Conservation (phyloP, 768 basidiomycete species). For the Termitomyces sp. region DNA sequence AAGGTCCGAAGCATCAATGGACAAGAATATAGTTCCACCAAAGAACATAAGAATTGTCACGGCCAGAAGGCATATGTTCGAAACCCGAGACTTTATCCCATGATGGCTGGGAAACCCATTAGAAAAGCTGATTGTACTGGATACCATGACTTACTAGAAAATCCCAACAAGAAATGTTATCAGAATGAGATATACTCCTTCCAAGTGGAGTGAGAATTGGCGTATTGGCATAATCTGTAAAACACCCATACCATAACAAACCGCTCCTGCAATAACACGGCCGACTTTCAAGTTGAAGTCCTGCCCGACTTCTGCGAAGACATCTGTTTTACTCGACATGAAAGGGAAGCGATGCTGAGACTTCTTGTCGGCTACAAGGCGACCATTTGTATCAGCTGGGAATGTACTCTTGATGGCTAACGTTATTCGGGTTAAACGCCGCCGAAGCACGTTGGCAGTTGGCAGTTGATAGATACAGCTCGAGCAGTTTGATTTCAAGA, state of each 20-base stretch:
- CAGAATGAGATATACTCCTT: slow-evolving; percentile 17
- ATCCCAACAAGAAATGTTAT: slow-evolving; percentile 12
- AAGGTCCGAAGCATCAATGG: slow-evolving; percentile 23
- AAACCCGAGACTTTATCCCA: slow-evolving; percentile 11
- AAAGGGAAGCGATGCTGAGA: not conserved
- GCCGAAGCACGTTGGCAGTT: no score
- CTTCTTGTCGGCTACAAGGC: no score
- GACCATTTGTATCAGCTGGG: not conserved
- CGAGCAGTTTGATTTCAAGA: not conserved
- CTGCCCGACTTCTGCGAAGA: slow-evolving; percentile 12
- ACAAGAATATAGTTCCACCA: slow-evolving; percentile 21
- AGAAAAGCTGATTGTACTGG: not conserved
- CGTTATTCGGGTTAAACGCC: no score
- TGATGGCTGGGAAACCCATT: slow-evolving; percentile 12
- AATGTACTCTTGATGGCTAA: not conserved
- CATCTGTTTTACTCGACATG: slow-evolving; percentile 14
- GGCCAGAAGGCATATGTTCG: slow-evolving; percentile 16
- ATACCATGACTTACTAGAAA: slow-evolving; percentile 6
- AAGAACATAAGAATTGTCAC: slow-evolving; percentile 24
- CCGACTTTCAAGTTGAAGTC: slow-evolving; percentile 17
- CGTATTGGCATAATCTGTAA: not conserved
- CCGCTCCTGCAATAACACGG: slow-evolving; percentile 14
- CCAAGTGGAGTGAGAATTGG: not conserved
- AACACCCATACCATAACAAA: slow-evolving; percentile 14
- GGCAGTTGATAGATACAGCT: not conserved